phyloP scores from a whole-genome alignment of 768 basidiomycete species.

The Naganishia vaughanmartiniae region DNA sequence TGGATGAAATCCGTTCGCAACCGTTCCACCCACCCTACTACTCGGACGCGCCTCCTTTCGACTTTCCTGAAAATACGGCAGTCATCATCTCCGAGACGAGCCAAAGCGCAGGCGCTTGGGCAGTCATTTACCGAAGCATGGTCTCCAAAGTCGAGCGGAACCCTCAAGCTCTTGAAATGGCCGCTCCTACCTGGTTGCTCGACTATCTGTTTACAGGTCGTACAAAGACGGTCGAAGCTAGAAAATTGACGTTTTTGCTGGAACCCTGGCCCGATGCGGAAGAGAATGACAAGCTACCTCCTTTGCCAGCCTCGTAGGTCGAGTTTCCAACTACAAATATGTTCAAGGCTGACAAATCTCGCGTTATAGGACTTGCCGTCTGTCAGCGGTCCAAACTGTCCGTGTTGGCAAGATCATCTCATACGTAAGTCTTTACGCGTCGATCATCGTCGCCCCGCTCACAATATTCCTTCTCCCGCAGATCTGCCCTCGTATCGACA shows the following conservation, averaged over 20 bases:
- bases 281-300: slow-evolving; percentile 58
- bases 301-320: slow-evolving; percentile 79
- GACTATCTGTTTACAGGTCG: slow-evolving; percentile 76
- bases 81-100: slow-evolving; percentile 78
- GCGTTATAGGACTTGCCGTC: slow-evolving; percentile 54
- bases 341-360: not conserved
- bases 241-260: slow-evolving; percentile 85
- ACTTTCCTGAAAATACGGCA: slow-evolving; percentile 62
- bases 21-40: slow-evolving; percentile 63
- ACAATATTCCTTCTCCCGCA: slow-evolving; percentile 19
- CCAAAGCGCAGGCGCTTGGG: slow-evolving; percentile 62
- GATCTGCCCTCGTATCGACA: slow-evolving; percentile 21
- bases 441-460: not conserved
- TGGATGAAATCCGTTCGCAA: slow-evolving; percentile 51
- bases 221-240: slow-evolving; percentile 55
- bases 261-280: slow-evolving; percentile 65
- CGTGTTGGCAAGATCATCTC: slow-evolving; percentile 76
- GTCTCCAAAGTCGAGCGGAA: slow-evolving; percentile 63
- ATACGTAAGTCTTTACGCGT: slow-evolving; percentile 62
- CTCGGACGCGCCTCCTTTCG: slow-evolving; percentile 67
- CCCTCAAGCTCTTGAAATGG: slow-evolving; percentile 63
- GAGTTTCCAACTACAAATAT: not conserved
- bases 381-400: slow-evolving; percentile 82
- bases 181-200: slow-evolving; percentile 81
- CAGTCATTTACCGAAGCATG: slow-evolving; percentile 70